Evolutionary conservation across 495 filamentous ascomycete genomes (phyloP), one percentile per base, ranked within the genome.

Genomic region (Penicillium crystallinum): DNA sequence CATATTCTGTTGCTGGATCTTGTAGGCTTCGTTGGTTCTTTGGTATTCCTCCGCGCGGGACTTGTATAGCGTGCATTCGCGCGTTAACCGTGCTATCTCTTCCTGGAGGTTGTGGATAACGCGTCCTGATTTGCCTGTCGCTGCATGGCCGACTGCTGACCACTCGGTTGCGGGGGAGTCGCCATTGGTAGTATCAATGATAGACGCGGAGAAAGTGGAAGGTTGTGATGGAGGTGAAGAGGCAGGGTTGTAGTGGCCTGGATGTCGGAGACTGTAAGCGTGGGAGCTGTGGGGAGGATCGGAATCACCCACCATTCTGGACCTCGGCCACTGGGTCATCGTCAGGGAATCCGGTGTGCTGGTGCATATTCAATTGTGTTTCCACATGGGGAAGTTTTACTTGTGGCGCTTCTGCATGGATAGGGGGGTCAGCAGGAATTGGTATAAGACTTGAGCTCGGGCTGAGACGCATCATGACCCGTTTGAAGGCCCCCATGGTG

Each of bases 101-200:
- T 85, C 87, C 70, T 93, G 90, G 30, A 97, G 67, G 48, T 83
- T 82, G 64, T 96, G 90, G 60, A 97, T 96, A 12, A 97, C 91
- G 12, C 91, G 82, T n/a, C 91, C 90, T 2, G 88, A 93, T 71
- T 96, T 96, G 50, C 91, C 91, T 0, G 88, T 81, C 9, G 56
- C 61, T 14, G 89, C 89, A 46, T 88, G 83, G 35, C 89, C 89
- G 34, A 92, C 81, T 0, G 87, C 85, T 9, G 86, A 87, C 88
- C 88, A 92, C 68, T 77, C 82, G 18, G 64, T 81, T 25, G 64
- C 62, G 5, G 70, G 49, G 4, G 66, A 45, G 43, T 73, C 76
- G 37, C 54, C 53, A 55, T 65, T 64, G 15, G 62, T 64, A n/a
- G 54, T 45, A 11, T 64, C 57, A 10, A 64, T 58, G 23, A 55